Base-by-base conservation (phyloP, 2,329 filamentous ascomycete genomes). In the Penicillium occitanis region DNA sequence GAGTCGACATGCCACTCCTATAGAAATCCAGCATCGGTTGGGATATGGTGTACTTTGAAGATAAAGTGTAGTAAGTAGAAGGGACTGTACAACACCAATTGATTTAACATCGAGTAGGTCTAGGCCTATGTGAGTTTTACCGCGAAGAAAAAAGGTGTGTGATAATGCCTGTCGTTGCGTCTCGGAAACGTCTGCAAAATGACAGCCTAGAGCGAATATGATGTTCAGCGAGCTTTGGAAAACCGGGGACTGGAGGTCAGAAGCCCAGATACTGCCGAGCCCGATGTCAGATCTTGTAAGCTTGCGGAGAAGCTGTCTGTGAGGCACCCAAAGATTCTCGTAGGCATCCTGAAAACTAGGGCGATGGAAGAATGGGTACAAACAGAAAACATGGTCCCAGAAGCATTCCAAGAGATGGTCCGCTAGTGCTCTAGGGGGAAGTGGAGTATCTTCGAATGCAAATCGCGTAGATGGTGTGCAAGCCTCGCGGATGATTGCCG, bases 301-400 rank as follows among this genome's bases (percentile, higher is more conserved):
- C 11, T 69, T 59, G 11, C 64, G 66, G 35, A 63, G 69, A 0
- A 70, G 61, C 30, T 71, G 64, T 6, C 69, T 70, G 17, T 66
- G 65, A 1, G 74, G 69, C 7, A 68, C 66, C 79, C 80, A 82
- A 0, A 83, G 69, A 40, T 73, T 77, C 37, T 77, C 70, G 57
- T 82, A 82, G 0, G 77, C 78, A 19, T 69, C 67, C 62, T 79
- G 71, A 58, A 84, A 83, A n/a, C 75, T 75, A 0, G 74, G 73
- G 3, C 77, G 73, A 69, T 83, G 76, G 61, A 83, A 78, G 64
- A 82, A 79, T 0, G 82, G 81, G 61, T 82, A 82, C 10, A 83
- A 71, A 68, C 76, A 80, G 66, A 78, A 78, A 1, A 83, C 72
- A 8, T 74, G 69, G 14, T 78, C 70, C 68, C 76, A 82, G 62